phyloP scores from a whole-genome alignment of 371 early-diverging fungal species.

The Dichotomocladium elegans region DNA sequence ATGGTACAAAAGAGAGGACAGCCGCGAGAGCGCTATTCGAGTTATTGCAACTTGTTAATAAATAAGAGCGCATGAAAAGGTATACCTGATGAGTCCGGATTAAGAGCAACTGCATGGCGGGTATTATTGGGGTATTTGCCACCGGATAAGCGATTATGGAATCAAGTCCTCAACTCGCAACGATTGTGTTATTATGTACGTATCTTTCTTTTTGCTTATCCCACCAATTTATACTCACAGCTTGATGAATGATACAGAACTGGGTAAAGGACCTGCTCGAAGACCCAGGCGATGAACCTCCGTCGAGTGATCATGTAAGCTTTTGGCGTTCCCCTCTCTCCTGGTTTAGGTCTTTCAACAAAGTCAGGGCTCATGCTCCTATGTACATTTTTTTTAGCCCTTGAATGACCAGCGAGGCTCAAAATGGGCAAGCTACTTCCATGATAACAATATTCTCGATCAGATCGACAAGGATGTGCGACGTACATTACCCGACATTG shows the following conservation, averaged over 20 bases:
- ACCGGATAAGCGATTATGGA: slow-evolving; percentile 70
- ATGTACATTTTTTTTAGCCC: slow-evolving; percentile 23
- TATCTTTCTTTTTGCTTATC: slow-evolving; percentile 1
- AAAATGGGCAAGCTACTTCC: slow-evolving; percentile 54
- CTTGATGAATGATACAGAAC: too few relatives aligned
- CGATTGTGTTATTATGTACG: slow-evolving; percentile 66
- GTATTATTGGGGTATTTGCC: slow-evolving; percentile 74
- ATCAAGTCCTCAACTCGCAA: slow-evolving; percentile 36
- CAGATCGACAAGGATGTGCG: slow-evolving; percentile 85
- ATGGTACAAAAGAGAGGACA: too few relatives aligned
- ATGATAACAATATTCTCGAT: slow-evolving; percentile 61
- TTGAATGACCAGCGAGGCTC: slow-evolving; percentile 36
- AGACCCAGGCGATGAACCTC: slow-evolving; percentile 47
- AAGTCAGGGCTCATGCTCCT: too few relatives aligned
- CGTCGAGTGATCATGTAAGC: slow-evolving; percentile 40
- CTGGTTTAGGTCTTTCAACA: too few relatives aligned
- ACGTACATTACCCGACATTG: slow-evolving; percentile 79
- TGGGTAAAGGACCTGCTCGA: slow-evolving; percentile 56
- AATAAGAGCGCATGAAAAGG: slow-evolving; percentile 32
- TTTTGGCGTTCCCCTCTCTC: too few relatives aligned
- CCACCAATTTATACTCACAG: too few relatives aligned
- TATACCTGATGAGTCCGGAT: slow-evolving; percentile 68
- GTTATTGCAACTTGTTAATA: not conserved
- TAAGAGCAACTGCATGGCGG: slow-evolving; percentile 71
- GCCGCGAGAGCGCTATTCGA: too few relatives aligned